A percentile compares a stretch with the other conserved stretches of the same genome.
phyloP scores from a whole-genome alignment of 805 yeast genomes.

The Cyberlindnera samutprakarnensis region DNA sequence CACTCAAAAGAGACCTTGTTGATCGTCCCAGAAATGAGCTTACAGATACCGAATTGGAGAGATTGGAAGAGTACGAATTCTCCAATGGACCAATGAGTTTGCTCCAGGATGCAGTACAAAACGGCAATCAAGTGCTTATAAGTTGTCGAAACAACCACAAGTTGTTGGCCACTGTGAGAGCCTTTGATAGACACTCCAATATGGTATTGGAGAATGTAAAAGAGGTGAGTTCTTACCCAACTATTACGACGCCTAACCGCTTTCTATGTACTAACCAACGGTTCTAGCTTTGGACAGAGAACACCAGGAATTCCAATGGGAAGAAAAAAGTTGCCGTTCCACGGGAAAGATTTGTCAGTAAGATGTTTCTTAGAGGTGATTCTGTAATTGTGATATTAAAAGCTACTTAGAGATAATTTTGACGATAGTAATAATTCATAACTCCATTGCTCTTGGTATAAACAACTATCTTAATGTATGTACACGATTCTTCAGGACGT shows the following conservation, averaged over 20 bases:
- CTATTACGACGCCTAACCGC: background rate
- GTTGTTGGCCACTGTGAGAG: constrained; percentile 81
- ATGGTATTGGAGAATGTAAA: constrained; percentile 88
- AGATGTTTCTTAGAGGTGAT: constrained; percentile 92
- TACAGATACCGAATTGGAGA: constrained; percentile 69
- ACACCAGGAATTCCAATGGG: constrained; percentile 54
- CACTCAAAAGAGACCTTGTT: constrained; percentile 44
- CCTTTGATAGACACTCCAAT: constrained; percentile 94
- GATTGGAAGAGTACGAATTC: constrained; percentile 84
- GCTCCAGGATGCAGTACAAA: constrained; percentile 73
- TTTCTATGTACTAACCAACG: constrained; percentile 1
- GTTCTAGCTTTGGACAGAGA: constrained; percentile 51
- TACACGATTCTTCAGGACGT: background rate
- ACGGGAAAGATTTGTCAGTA: constrained; percentile 75
- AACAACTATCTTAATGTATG: constrained; percentile 2
- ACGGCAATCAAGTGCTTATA: constrained; percentile 71
- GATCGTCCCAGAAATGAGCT: constrained; percentile 76
- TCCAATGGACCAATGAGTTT: constrained; percentile 86
- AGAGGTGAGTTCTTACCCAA: constrained; percentile 32
- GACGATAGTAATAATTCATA: constrained; percentile 4
- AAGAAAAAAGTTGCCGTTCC: constrained; percentile 60
- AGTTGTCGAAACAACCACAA: constrained; percentile 92
- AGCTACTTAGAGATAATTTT: constrained; percentile 19
- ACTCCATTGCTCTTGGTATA: background rate
- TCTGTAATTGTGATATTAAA: constrained; percentile 80